Base-by-base conservation (phyloP, 306 rosid genomes). In the Begonia peltatifolia region DNA sequence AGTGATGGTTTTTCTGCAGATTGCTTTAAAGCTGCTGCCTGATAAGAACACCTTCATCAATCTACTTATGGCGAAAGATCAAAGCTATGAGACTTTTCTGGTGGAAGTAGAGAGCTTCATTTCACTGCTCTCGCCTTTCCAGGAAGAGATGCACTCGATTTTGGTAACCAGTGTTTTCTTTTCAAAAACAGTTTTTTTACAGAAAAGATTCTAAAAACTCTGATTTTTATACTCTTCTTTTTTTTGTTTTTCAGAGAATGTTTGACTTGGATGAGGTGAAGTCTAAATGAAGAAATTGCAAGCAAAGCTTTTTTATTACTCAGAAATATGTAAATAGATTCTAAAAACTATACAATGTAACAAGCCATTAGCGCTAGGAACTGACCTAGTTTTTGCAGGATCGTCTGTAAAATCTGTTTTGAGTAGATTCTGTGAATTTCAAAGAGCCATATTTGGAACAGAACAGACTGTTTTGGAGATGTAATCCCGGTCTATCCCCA, bases 21-120 rank as follows among this genome's bases (percentile, higher is more conserved):
- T 84, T 17, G 87, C 82, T 64, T 57, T 81, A 60, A 78, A 76
- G 49, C 65, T 84, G 16, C 80, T 84, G 30, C 94, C 94, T 15
- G 90, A 81, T 53, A 57, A 43, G 14, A 60, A 68, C 74, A 67
- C 71, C 30, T 78, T 84, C 55, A 59, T 68, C 12, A 63, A 70
- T 44, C 64, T 72, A 44, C 73, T 84, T 35, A 71, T 65, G 72
- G 73, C 36, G 62, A 73, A 73, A 44, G 77, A 77, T 2, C 68
- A 74, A 67, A 56, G 44, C 62, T 20, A 42, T 30, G 76, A 76
- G 17, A 38, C 80, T 54, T 67, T 76, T 9, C 63, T 11, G 57
- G 78, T 78, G 62, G 76, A 81, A 63, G 71, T 78, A 25, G 65
- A 71, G 47, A 78, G 59, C 54, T 46, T 81, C 53, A 61, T 74